These are phyloP conservation scores for Hypoxylon cercidicola DNA, from an alignment of 495 filamentous ascomycete species.

Conservation along the genomic window DNA sequence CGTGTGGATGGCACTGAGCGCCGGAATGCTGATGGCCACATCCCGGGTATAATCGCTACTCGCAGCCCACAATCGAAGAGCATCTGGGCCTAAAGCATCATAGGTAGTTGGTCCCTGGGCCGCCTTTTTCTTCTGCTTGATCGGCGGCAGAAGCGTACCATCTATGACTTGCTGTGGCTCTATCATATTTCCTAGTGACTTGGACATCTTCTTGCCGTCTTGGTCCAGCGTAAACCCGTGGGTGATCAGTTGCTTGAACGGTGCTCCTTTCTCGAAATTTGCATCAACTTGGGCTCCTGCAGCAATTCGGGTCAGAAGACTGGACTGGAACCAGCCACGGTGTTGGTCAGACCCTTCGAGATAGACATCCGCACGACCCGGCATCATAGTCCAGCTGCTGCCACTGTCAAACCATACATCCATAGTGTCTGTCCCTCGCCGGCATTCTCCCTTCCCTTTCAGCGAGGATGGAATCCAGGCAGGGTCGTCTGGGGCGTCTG, in stretches of 20 bases:
- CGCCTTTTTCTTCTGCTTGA: constrained; percentile 55
- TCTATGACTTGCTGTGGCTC: constrained; percentile 84
- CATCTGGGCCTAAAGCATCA: constrained; percentile 75
- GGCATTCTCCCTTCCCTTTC: constrained; percentile 57
- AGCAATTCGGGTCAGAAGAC: constrained; percentile 83
- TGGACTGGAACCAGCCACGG: constrained; percentile 99
- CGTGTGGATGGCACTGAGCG: constrained; percentile 77
- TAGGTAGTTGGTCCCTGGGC: constrained; percentile 31
- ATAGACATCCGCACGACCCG: constrained; percentile 81
- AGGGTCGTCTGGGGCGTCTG: constrained; percentile 74
- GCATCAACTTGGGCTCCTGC: constrained; percentile 45
- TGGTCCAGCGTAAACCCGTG: constrained; percentile 95
- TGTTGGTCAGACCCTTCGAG: constrained; percentile 96
- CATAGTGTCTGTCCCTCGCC: constrained; percentile 95
- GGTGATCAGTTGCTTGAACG: constrained; percentile 87
- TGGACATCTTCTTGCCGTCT: constrained; percentile 96
- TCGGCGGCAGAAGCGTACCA: constrained; percentile 67
- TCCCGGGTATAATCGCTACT: constrained; percentile 91
- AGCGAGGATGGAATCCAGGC: constrained; percentile 77
- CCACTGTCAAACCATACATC: constrained; percentile 99
- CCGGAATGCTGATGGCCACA: constrained; percentile 77
- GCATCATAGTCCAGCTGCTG: constrained; percentile 83
- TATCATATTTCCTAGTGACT: constrained; percentile 92
- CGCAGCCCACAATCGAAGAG: constrained; percentile 91
- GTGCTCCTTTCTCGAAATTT: constrained; percentile 51